phyloP scores from a whole-genome alignment of 257 asterid species.

The Osmanthus fragrans region DNA sequence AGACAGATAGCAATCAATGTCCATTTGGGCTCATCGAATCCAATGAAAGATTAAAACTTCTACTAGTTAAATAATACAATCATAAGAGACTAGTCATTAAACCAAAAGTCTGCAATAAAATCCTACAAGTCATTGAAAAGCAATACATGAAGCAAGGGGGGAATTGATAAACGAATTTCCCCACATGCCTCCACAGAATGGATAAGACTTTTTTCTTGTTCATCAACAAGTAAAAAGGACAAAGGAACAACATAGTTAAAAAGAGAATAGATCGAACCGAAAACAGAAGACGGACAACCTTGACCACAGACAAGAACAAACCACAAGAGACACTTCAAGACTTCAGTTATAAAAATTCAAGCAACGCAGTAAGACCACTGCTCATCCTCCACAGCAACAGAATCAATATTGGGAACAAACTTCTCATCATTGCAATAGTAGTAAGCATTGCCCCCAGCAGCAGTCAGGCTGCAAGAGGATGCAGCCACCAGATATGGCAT shows the following conservation, averaged over 20 bases:
- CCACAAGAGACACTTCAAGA: background rate
- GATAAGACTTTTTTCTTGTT: background rate
- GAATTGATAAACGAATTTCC: background rate
- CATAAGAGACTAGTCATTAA: background rate
- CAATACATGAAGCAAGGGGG: background rate
- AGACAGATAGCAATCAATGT: background rate
- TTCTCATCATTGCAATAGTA: constrained; percentile 40
- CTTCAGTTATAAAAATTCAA: background rate
- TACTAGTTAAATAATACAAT: background rate
- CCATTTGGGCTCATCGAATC: background rate
- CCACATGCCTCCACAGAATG: background rate
- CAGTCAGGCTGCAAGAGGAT: constrained; percentile 37
- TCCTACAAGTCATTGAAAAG: background rate
- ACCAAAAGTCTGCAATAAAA: background rate
- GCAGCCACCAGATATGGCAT: constrained; percentile 57
- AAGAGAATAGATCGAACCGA: background rate
- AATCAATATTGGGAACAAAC: constrained; percentile 26
- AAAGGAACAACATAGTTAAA: background rate
- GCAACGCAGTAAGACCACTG: constrained; percentile 47
- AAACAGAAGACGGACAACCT: background rate
- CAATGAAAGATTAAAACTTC: too few species aligned
- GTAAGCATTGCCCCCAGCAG: constrained; percentile 28
- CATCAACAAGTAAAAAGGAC: background rate
- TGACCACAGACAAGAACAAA: background rate
- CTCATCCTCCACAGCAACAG: constrained; percentile 38